A percentile compares a stretch with the other conserved stretches of the same genome.
Evolutionary conservation across 495 filamentous ascomycete species (phyloP).

Genomic region (Xylaria intraflava): DNA sequence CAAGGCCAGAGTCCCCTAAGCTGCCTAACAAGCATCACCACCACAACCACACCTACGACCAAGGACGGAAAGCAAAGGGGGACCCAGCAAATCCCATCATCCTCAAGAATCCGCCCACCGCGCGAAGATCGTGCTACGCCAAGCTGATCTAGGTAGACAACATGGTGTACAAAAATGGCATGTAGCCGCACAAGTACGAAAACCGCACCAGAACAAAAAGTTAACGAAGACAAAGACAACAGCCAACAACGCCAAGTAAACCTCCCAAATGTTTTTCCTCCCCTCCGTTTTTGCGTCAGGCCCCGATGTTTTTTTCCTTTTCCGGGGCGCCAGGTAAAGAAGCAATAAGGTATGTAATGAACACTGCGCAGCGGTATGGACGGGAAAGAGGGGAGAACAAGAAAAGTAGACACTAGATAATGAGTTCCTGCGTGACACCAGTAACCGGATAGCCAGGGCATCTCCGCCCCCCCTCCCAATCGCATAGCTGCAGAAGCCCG

Average conservation of each 20-base stretch:
- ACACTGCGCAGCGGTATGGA: background rate
- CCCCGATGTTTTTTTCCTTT: background rate
- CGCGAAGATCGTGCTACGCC: background rate
- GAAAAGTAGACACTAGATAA: constrained; percentile 8
- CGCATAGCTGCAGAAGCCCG: constrained; percentile 9
- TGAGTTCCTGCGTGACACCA: constrained; percentile 4
- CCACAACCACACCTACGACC: too few species aligned
- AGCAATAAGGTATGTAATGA: too few species aligned
- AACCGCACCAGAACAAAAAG: too few species aligned
- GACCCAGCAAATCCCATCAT: background rate
- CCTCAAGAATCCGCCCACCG: background rate
- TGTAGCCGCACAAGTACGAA: too few species aligned
- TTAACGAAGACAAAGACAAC: too few species aligned
- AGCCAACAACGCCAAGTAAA: background rate
- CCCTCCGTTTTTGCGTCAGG: background rate
- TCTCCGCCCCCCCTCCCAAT: background rate
- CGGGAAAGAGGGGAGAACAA: background rate
- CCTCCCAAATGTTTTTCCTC: background rate
- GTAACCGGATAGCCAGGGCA: background rate
- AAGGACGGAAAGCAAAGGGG: background rate
- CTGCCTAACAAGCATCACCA: too few species aligned
- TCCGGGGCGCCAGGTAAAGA: background rate
- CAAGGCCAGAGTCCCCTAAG: constrained; percentile 7
- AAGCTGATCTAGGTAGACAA: background rate
- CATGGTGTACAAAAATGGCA: constrained; percentile 10